Evolutionary conservation across 257 asterid species (phyloP).

Genomic region (Solanum sitiens): DNA sequence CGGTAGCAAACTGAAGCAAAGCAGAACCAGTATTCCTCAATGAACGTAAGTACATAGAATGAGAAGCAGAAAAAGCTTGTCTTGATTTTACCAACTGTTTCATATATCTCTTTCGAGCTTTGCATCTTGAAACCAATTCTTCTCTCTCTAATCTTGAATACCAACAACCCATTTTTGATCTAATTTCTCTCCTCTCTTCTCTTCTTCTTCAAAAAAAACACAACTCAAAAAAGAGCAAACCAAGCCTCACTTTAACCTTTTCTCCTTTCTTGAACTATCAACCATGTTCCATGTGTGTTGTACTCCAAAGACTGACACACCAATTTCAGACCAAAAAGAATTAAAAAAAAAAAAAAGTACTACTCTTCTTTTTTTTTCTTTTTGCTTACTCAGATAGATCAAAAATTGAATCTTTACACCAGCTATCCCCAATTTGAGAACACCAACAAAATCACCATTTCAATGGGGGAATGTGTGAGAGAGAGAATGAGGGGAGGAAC

Average conservation of each 20-base stretch:
- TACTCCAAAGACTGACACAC: neutral
- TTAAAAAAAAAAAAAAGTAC: neutral
- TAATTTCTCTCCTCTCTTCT: neutral
- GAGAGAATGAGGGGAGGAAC: neutral
- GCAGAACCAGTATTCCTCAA: constrained; percentile 75
- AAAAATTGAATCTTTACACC: neutral
- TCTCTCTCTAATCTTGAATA: constrained; percentile 67
- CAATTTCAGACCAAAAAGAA: neutral
- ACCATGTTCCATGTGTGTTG: constrained; percentile 2
- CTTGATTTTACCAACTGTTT: constrained; percentile 90
- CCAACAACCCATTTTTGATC: constrained; percentile 72
- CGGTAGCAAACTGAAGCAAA: constrained; percentile 78
- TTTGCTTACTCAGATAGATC: neutral
- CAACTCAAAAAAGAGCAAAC: neutral
- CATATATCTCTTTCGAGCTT: constrained; percentile 75
- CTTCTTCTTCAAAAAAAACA: neutral
- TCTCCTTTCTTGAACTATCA: neutral
- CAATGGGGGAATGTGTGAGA: neutral
- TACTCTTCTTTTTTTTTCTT: neutral
- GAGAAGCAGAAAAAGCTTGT: constrained; percentile 81
- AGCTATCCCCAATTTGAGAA: neutral
- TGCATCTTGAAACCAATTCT: constrained; percentile 88
- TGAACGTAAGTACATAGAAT: constrained; percentile 67
- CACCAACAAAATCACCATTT: neutral
- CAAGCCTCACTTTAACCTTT: neutral